Base-by-base conservation (phyloP, 2,329 filamentous ascomycete genomes). In the Hymenoscyphus occultus region DNA sequence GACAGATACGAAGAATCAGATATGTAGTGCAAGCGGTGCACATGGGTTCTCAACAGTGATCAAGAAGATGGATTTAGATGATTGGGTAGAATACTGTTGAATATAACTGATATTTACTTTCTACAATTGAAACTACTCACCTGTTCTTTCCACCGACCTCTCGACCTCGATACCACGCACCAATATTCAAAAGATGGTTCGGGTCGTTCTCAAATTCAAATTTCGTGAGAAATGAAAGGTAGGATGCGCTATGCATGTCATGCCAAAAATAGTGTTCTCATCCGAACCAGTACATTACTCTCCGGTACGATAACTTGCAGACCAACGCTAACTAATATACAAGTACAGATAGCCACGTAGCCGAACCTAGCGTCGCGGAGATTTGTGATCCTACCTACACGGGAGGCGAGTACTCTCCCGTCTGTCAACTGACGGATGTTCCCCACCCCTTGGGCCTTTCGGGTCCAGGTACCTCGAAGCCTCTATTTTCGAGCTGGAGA, bases 1-100 rank as follows among this genome's bases (percentile, higher is more conserved):
- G 39, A 22, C 56, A 40, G 0, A 88, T 3, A 39, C 19, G 48
- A 62, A 56, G 42, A 51, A 28, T 32, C 7, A 35, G 6, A 56
- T 61, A 9, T 61, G 60, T 19, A 31, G 45, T 54, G 60, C 45
- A 35, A 39, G 19, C 56, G 19, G n/a, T 5, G 22, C 14, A 13
- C 12, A 48, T 3, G 61, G 61, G 19, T 58, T 58, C 19, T 58
- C 54, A 12, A 58, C 61, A 3, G 28, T 63, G 16, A 32, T 58
- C 13, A 59, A 63, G 61, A 31, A 58, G 7, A 63, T 58, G 54
- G 54, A 63, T 58, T 48, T 62, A 12, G 39, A 42, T 14, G 56
- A 58, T 58, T 63, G 61, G 61, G 22, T 42, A 28, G 60, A 56
- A 40, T 32, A n/a, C 12, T 61, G 45, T 31, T 61, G n/a, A 39